A percentile compares a stretch with the other conserved stretches of the same genome.
Evolutionary conservation across 2,329 filamentous ascomycete species (phyloP).

Genomic region (Pseudogymnoascus sp.): DNA sequence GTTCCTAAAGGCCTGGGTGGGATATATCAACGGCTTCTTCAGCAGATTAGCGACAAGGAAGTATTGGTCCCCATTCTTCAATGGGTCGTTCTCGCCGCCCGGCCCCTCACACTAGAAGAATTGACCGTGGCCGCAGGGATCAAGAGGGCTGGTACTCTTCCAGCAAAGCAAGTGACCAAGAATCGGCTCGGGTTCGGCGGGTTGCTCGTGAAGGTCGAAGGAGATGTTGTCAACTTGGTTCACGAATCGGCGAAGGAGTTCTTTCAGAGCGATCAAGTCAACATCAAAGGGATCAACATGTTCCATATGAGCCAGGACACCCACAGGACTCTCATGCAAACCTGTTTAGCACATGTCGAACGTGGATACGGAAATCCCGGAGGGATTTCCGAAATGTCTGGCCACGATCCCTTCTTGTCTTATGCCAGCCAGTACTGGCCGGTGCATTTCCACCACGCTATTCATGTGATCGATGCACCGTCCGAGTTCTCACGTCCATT

Average conservation of each 20-base stretch:
- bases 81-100: background rate
- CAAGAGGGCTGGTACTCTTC: too few species aligned
- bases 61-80: background rate
- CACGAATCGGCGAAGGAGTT: background rate
- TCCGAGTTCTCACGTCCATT: constrained; percentile 23
- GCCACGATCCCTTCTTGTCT: constrained; percentile 15
- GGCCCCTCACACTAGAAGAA: background rate
- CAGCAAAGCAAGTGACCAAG: background rate
- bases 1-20: background rate
- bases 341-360: constrained; percentile 21
- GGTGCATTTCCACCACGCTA: constrained; percentile 22
- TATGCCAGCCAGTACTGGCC: constrained; percentile 25
- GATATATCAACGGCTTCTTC: background rate
- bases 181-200: background rate
- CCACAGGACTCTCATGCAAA: constrained; percentile 21
- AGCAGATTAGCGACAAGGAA: background rate
- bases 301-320: constrained; percentile 22
- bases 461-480: constrained; percentile 16
- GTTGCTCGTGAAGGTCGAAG: background rate
- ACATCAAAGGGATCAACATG: constrained; percentile 23
- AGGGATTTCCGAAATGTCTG: constrained; percentile 15
- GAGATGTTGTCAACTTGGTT: background rate
- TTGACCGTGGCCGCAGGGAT: background rate
- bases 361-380: constrained; percentile 12
- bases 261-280: constrained; percentile 21